Conservation (phyloP, 1,284 basidiomycete species). For the Fomitopsis pinicola region DNA sequence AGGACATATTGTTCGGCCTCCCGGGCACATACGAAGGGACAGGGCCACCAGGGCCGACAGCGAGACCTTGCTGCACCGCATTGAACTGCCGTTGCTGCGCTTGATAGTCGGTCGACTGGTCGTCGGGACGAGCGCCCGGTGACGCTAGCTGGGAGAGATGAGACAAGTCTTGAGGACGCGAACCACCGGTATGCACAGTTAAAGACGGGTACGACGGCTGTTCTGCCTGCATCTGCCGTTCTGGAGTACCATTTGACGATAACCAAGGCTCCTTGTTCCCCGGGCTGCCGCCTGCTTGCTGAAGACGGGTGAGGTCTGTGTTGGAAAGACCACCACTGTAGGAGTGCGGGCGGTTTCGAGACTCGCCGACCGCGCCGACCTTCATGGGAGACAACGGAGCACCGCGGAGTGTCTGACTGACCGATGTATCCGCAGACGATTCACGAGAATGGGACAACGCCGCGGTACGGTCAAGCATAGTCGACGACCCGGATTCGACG, state of each 20-base stretch:
- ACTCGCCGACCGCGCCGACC: conserved; percentile 44
- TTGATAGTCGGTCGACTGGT: conserved; percentile 55
- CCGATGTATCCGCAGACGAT: conserved; percentile 68
- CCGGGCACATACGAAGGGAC: conserved; percentile 39
- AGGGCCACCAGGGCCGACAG: conserved; percentile 11
- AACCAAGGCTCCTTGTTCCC: conserved; percentile 26
- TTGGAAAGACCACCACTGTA: conserved; percentile 72
- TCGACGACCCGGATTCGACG: conserved; percentile 62
- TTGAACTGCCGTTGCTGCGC: conserved; percentile 52
- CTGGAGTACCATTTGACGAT: conserved; percentile 27
- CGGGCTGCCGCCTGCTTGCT: conserved; percentile 54
- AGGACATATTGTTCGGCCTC: conserved; percentile 46
- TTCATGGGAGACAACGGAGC: conserved; percentile 48
- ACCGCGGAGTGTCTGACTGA: conserved; percentile 51
- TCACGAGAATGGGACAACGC: conserved; percentile 67
- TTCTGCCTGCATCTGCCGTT: conserved; percentile 37
- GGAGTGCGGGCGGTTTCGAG: conserved; percentile 72
- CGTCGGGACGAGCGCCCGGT: conserved; percentile 34
- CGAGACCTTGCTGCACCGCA: conserved; percentile 19
- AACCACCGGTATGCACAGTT: conserved; percentile 32
- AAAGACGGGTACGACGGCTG: conserved; percentile 70
- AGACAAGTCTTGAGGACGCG: conserved; percentile 42
- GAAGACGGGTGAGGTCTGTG: conserved; percentile 67
- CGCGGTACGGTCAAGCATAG: conserved; percentile 56
- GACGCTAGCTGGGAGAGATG: conserved; percentile 5